Conservation (phyloP, 2,329 filamentous ascomycete genomes). For the Fusarium bactridioides region DNA sequence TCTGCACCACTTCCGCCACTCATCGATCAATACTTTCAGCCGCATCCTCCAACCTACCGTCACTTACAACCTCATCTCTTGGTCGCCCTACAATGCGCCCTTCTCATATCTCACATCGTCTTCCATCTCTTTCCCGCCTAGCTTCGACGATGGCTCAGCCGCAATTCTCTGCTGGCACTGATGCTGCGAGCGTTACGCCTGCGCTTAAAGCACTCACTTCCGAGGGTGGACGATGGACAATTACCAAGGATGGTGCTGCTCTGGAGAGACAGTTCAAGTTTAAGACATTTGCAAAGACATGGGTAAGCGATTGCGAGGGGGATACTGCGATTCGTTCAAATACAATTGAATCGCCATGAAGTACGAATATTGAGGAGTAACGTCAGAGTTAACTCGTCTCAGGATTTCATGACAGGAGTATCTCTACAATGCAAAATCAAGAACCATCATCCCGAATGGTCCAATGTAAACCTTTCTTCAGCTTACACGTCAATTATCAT, state of each 20-base stretch:
- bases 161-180: slow-evolving; percentile 56
- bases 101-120: not conserved
- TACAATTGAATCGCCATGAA: not conserved
- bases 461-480: slow-evolving; percentile 60
- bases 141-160: slow-evolving; percentile 43
- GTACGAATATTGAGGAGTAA: not conserved
- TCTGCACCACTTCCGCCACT: slow-evolving; percentile 16
- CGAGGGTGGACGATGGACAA: slow-evolving; percentile 56
- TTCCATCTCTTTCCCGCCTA: slow-evolving; percentile 12
- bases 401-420: slow-evolving; percentile 80
- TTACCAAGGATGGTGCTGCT: slow-evolving; percentile 60
- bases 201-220: slow-evolving; percentile 50
- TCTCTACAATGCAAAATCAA: slow-evolving; percentile 71
- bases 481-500: not conserved
- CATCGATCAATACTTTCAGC: slow-evolving; percentile 19
- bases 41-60: not conserved
- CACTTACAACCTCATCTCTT: not conserved
- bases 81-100: slow-evolving; percentile 23
- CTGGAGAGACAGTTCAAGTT: slow-evolving; percentile 69
- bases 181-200: slow-evolving; percentile 48
- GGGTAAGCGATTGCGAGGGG: slow-evolving; percentile 55
- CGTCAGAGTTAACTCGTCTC: slow-evolving; percentile 2
- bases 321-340: not conserved
- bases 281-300: slow-evolving; percentile 71
- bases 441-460: slow-evolving; percentile 81